Evolutionary conservation across 768 basidiomycete genomes (phyloP), one percentile per base, ranked within the genome.

Genomic region (Auricularia cornea): DNA sequence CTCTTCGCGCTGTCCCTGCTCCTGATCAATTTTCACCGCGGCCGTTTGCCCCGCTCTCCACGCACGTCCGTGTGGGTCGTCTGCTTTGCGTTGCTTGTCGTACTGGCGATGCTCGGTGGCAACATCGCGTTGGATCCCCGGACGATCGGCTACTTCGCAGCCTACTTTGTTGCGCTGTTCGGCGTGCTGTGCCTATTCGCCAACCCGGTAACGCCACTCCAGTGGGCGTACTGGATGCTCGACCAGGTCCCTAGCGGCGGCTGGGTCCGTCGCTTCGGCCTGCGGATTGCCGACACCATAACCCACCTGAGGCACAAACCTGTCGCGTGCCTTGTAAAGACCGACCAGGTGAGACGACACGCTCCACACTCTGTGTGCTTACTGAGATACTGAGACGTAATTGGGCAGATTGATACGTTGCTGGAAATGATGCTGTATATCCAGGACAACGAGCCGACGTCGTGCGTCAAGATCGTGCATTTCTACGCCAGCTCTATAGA

Each of bases 341-440:
- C 80, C 0, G 88, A 89, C 63, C 87, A 88, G 77, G 88, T 89
- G 62, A 18, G 77, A 66, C 29, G 35, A 23, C 57, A 32, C 2
- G 1, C 18, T 16, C 32, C 35, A 23, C 31, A 33, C 54, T 48
- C 41, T 41, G 16, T 61, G 28, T 35, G 52, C 31, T 20, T 60
- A 59, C 26, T 23, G 28, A 40, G 30, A 60, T 54, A 28, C 41
- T 48, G 59, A 38, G 32, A 12, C 5, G 16, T 18, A 4, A 18
- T n/a, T 28, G 28, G 26, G 20, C 59, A 91, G 89, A 88, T 90
- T 66, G 83, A 87, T 66, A 75, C 77, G 38, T 66, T 90, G 3
- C 83, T 89, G 64, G 80, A 82, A 60, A 85, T 85, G 79, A 76
- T 89, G 31, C 72, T 84, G 14, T 90, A 90, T 66, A 85, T 89